Conservation (phyloP, 345 rosid species). For the Hibiscus tridactylites region DNA sequence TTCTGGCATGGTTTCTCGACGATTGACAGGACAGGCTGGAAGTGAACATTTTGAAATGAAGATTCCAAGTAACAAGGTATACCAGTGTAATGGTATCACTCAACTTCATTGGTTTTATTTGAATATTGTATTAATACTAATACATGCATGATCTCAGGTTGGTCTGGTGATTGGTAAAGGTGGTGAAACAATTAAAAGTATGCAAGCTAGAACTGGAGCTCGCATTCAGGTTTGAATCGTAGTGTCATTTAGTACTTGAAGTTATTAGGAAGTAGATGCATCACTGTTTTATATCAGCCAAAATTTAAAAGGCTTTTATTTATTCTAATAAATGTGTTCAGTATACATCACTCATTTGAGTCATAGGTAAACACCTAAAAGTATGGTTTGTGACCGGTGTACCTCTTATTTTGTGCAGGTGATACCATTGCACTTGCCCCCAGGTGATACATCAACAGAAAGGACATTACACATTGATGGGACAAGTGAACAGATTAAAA, state of each 20-base stretch:
- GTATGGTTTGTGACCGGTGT: background rate
- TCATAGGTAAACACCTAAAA: background rate
- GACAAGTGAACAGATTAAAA: slow-evolving; percentile 77
- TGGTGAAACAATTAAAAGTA: slow-evolving; percentile 91
- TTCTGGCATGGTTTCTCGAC: slow-evolving; percentile 65
- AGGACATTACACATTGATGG: slow-evolving; percentile 91
- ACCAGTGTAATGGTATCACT: slow-evolving; percentile 3
- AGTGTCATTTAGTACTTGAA: background rate
- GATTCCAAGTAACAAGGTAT: slow-evolving; percentile 86
- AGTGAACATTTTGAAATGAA: slow-evolving; percentile 68
- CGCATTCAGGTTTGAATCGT: slow-evolving; percentile 69
- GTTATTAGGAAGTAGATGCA: background rate
- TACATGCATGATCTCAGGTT: slow-evolving; percentile 51
- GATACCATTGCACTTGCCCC: slow-evolving; percentile 92
- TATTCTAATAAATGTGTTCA: background rate
- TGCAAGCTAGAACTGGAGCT: slow-evolving; percentile 92
- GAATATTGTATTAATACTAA: slow-evolving; percentile 13
- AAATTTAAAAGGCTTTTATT: background rate
- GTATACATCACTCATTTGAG: background rate
- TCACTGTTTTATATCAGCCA: background rate
- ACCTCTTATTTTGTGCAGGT: slow-evolving; percentile 37
- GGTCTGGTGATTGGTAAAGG: slow-evolving; percentile 99
- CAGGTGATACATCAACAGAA: slow-evolving; percentile 77
- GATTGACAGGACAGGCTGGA: slow-evolving; percentile 71
- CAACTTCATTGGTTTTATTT: slow-evolving; percentile 12